These are phyloP conservation scores for Globisporangium yorkense DNA, from an alignment of 352 stramenopile genomes.

Conservation along the genomic window DNA sequence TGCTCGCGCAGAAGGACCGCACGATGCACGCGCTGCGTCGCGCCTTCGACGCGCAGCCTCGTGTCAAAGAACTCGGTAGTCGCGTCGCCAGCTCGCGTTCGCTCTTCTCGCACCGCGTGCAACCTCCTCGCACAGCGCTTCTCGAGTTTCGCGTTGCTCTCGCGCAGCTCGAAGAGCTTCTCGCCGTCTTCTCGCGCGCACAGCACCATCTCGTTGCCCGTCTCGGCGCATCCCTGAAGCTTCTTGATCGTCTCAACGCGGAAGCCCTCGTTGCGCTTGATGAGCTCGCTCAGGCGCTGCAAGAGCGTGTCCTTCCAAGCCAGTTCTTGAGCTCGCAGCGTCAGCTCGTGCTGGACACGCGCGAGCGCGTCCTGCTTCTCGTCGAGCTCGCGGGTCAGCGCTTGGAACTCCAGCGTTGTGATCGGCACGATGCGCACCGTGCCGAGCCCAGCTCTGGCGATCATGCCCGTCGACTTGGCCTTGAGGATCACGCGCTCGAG, in stretches of 20 bases:
- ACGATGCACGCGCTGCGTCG: slow-evolving; percentile 45
- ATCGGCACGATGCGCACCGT: slow-evolving; percentile 67
- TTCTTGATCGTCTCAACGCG: slow-evolving; percentile 34
- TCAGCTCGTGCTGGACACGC: slow-evolving; percentile 30
- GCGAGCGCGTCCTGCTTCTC: slow-evolving; percentile 39
- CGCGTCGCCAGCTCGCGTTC: slow-evolving; percentile 18
- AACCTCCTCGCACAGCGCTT: slow-evolving; percentile 26
- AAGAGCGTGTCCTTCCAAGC: slow-evolving; percentile 60
- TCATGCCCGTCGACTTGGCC: slow-evolving; percentile 58
- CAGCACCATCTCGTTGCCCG: slow-evolving; percentile 55
- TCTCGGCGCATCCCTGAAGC: slow-evolving; percentile 26
- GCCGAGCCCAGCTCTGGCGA: slow-evolving; percentile 60
- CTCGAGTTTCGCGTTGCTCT: slow-evolving; percentile 17
- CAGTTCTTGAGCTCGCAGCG: slow-evolving; percentile 32
- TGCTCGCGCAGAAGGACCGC: slow-evolving; percentile 38
- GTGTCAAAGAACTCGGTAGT: slow-evolving; percentile 61
- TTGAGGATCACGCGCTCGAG: slow-evolving; percentile 59
- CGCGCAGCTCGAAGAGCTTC: slow-evolving; percentile 33
- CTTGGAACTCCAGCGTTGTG: slow-evolving; percentile 31
- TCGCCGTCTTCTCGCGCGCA: slow-evolving; percentile 53
- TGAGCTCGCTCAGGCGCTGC: slow-evolving; percentile 55
- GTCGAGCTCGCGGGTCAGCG: slow-evolving; percentile 35
- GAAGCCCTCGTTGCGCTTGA: slow-evolving; percentile 69
- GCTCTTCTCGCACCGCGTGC: slow-evolving; percentile 29
- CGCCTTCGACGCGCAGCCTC: slow-evolving; percentile 42